These are phyloP conservation scores for Wallacemonas sp. DNA, from an alignment of 208 protist genomes.

Conservation along the genomic window DNA sequence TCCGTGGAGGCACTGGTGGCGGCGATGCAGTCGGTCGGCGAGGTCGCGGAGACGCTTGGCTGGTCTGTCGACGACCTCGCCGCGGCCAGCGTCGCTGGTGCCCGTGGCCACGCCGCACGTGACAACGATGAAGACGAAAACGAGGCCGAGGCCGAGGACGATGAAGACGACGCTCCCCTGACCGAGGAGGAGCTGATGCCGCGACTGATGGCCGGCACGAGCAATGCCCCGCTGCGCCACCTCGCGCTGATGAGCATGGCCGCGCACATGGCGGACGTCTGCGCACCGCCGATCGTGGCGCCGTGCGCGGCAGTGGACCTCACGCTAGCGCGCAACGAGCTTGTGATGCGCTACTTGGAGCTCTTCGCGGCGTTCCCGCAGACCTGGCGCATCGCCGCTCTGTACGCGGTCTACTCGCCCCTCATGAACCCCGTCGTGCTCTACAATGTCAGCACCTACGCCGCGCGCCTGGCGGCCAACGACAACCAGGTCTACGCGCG, in stretches of 20 bases:
- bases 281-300: constrained; percentile 41
- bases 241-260: constrained; percentile 65
- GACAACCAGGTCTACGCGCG: constrained; percentile 41
- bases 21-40: constrained; percentile 40
- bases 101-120: not conserved
- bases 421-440: constrained; percentile 63
- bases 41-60: constrained; percentile 20
- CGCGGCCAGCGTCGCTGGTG: not conserved
- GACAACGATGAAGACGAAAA: constrained; percentile 21
- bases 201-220: not conserved
- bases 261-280: constrained; percentile 81
- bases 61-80: not conserved
- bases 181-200: constrained; percentile 10
- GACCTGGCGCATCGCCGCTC: constrained; percentile 62
- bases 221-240: constrained; percentile 25
- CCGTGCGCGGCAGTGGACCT: constrained; percentile 38
- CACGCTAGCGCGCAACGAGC: constrained; percentile 63
- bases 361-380: constrained; percentile 46
- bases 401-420: constrained; percentile 72
- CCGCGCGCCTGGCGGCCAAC: constrained; percentile 30
- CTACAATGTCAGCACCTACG: constrained; percentile 34
- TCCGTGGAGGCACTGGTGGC: constrained; percentile 46
- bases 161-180: not conserved
- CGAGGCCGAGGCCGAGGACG: constrained; percentile 17
- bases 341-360: constrained; percentile 47